Conservation (phyloP, 1,284 basidiomycete species). For the Porodaedalea pini region DNA sequence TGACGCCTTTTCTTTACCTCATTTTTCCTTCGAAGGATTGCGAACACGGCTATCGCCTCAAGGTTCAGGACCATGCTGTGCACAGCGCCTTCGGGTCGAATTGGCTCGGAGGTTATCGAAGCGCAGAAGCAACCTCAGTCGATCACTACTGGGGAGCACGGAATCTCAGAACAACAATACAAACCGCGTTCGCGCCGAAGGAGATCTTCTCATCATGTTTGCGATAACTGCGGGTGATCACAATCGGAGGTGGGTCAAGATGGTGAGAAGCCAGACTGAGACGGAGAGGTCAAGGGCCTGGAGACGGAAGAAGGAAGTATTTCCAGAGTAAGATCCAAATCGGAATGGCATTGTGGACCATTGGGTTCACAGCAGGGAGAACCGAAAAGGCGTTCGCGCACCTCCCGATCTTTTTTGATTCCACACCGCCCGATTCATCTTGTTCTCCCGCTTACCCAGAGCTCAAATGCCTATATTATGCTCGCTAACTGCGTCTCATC, state of each 20-base stretch:
- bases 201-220: conserved; percentile 3
- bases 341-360: neutral
- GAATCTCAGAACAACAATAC: neutral
- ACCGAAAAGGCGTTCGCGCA: neutral
- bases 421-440: too few relatives aligned
- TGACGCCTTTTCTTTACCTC: neutral
- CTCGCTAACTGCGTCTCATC: neutral
- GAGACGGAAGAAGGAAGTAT: conserved; percentile 3
- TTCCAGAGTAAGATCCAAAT: neutral
- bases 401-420: neutral
- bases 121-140: neutral
- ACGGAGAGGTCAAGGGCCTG: neutral
- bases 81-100: neutral
- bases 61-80: neutral
- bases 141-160: neutral
- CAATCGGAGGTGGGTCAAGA: neutral
- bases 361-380: neutral
- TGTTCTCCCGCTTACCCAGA: neutral
- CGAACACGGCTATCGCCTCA: neutral
- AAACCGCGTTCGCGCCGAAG: neutral
- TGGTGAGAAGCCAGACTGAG: neutral
- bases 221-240: conserved; percentile 6
- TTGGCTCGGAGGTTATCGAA: neutral
- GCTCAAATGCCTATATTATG: conserved; percentile 1
- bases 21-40: neutral